Conservation (phyloP, 176 grass and related monocot genomes). For the Cenchrus purpureus region DNA sequence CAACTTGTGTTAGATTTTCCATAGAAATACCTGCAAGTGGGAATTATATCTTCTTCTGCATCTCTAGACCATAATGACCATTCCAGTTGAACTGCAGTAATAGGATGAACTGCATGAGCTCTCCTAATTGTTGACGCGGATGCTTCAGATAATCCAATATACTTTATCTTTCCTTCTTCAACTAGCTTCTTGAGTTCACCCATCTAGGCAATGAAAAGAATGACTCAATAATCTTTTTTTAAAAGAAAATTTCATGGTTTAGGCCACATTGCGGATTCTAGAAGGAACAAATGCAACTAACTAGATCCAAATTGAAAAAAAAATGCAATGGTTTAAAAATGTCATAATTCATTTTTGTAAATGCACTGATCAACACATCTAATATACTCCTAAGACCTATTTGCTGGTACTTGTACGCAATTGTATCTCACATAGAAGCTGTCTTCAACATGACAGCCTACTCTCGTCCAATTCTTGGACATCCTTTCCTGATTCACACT, state of each 20-base stretch:
- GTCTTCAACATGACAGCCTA: not conserved
- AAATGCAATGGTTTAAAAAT: too few species aligned
- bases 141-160: conserved; percentile 63
- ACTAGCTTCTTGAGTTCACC: conserved; percentile 49
- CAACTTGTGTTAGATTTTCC: too few species aligned
- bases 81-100: conserved; percentile 58
- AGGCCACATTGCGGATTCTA: too few species aligned
- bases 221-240: too few species aligned
- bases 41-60: conserved; percentile 58
- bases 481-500: not conserved
- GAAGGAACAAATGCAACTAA: too few species aligned
- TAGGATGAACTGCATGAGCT: conserved; percentile 66
- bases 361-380: too few species aligned
- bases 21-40: conserved; percentile 53
- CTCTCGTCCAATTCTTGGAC: not conserved
- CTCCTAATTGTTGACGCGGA: conserved; percentile 61
- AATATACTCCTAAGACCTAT: too few species aligned
- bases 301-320: too few species aligned
- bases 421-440: not conserved
- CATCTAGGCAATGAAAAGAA: too few species aligned
- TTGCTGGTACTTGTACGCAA: not conserved
- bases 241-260: too few species aligned
- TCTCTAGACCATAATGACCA: conserved; percentile 70
- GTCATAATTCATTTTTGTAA: too few species aligned
- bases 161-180: conserved; percentile 66